phyloP scores from a whole-genome alignment of 2,329 filamentous ascomycete species.

The Hypoxylon sp. region DNA sequence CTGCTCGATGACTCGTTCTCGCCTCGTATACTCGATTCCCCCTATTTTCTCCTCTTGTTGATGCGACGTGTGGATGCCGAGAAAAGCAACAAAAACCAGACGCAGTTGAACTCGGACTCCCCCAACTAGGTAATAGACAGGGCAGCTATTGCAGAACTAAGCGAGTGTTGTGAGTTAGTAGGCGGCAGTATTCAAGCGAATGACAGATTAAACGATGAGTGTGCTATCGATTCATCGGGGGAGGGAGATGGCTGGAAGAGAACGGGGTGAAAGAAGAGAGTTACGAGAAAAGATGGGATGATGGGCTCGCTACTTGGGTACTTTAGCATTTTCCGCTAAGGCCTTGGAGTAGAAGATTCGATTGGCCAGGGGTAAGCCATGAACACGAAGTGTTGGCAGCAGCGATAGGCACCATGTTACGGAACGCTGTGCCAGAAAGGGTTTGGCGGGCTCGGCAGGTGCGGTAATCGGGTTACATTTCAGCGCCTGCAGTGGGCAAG shows the following conservation, averaged over 20 bases:
- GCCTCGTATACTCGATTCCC: constrained; percentile 30
- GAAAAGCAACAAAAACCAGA: constrained; percentile 43
- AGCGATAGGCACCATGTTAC: constrained; percentile 18
- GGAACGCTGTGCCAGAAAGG: constrained; percentile 33
- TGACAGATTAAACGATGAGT: constrained; percentile 44
- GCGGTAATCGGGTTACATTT: constrained; percentile 42
- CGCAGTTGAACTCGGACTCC: constrained; percentile 40
- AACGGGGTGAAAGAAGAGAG: constrained; percentile 28
- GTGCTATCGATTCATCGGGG: constrained; percentile 44
- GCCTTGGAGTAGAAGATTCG: constrained; percentile 38
- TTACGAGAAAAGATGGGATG: constrained; percentile 29
- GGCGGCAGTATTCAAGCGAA: constrained; percentile 49
- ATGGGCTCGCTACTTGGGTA: constrained; percentile 33
- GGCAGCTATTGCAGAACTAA: constrained; percentile 38
- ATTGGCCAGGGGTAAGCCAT: constrained; percentile 36
- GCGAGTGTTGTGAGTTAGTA: constrained; percentile 46
- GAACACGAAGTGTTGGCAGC: constrained; percentile 45
- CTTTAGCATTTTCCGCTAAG: constrained; percentile 31
- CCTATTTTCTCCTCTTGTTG: constrained; percentile 33
- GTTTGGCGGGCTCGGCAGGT: constrained; percentile 37
- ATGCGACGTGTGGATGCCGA: constrained; percentile 41
- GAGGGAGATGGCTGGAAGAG: constrained; percentile 32
- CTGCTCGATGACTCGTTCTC: constrained; percentile 16
- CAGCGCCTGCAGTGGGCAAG: constrained; percentile 20
- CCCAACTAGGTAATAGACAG: constrained; percentile 38